Evolutionary conservation across 1,139 yeast species (phyloP), one percentile per base, ranked within the genome.

Genomic region (Geotrichum klebahnii): DNA sequence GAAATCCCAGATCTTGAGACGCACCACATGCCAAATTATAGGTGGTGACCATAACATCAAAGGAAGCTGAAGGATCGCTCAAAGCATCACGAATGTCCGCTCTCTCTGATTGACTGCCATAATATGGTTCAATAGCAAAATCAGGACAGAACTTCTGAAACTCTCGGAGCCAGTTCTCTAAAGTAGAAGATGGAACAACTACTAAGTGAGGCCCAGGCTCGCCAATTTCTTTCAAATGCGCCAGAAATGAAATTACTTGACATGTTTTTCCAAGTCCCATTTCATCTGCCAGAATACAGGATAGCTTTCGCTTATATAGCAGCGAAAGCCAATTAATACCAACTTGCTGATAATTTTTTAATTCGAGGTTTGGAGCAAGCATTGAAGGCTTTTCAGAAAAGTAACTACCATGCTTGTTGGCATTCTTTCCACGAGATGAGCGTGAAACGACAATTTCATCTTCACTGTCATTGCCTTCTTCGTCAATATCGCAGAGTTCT

Each of bases 201-300:
- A 92, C 69, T 31, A 69, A 67, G 68, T 85, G 95, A 0, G 95
- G 95, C 0, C 92, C 90, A 5, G 69, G 67, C 22, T 61, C 67
- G 5, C 78, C 78, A 38, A 68, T 73, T 58, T 86, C 84, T 62
- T 87, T 85, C 60, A 92, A 74, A 62, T 85, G 82, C 0, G 97
- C 89, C 64, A 92, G 70, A 63, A 92, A 90, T n/a, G 97, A 78
- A 68, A 92, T 89, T 26, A 92, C 96, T 69, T 92, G 97, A 67
- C 96, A 85, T 0, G 97, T 92, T 65, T 92, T 92, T 52, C 98
- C 98, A 47, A 92, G 73, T 10, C 97, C 97, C 97, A 90, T 89
- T 67, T 92, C 99, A 69, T 92, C 99, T 0, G 98, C 99, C 45
- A 92, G 73, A 53, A 92, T 92, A 69, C 98, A 90, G 6, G 97